phyloP scores from a whole-genome alignment of 768 basidiomycete species.

The Dentipellis sp. region DNA sequence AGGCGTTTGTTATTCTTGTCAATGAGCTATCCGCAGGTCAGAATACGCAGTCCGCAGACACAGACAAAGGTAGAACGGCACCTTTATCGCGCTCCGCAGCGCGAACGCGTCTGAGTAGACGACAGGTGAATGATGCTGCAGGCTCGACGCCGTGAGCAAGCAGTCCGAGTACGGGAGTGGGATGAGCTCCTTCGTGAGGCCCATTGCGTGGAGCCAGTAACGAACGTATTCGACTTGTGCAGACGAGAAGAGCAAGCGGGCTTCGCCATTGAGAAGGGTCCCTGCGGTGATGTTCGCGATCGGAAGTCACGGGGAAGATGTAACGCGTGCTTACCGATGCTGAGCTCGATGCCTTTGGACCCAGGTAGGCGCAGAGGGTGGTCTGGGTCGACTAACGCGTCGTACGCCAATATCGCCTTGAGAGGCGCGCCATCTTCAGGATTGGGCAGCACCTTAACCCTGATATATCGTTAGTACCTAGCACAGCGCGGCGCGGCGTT shows the following conservation, averaged over 20 bases:
- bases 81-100: conserved; percentile 55
- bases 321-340: conserved; percentile 39
- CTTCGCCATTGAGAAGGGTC: conserved; percentile 62
- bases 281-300: conserved; percentile 26
- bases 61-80: conserved; percentile 14
- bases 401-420: conserved; percentile 64
- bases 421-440: conserved; percentile 49
- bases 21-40: conserved; percentile 38
- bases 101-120: conserved; percentile 44
- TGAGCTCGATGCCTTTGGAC: conserved; percentile 60
- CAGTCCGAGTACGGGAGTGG: conserved; percentile 75
- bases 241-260: conserved; percentile 74
- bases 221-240: conserved; percentile 79
- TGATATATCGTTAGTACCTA: conserved; percentile 16
- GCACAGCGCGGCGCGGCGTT: not conserved
- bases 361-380: conserved; percentile 64
- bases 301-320: not conserved
- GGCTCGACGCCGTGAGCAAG: conserved; percentile 49
- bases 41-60: not conserved
- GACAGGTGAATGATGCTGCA: conserved; percentile 50
- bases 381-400: conserved; percentile 57
- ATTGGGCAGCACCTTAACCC: conserved; percentile 50
- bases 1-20: conserved; percentile 75
- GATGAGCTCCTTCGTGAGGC: conserved; percentile 51
- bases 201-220: conserved; percentile 75